phyloP scores from a whole-genome alignment of 768 basidiomycete genomes.

The Suillus ampliporus region DNA sequence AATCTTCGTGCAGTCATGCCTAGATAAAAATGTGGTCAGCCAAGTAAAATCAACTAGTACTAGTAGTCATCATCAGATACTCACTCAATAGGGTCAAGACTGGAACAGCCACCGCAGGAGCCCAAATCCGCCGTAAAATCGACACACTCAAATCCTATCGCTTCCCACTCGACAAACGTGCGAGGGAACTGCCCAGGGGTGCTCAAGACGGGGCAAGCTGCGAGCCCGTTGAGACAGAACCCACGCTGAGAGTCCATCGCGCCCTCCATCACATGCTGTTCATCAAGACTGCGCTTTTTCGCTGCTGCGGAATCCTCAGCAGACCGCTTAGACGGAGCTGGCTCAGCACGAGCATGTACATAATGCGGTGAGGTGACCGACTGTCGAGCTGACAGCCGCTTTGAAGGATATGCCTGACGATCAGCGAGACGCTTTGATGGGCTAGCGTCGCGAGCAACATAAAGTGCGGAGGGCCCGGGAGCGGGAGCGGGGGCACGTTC shows the following conservation, averaged over 20 bases:
- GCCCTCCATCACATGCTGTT: constrained; percentile 23
- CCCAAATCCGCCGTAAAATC: constrained; percentile 32
- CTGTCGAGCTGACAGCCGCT: not conserved
- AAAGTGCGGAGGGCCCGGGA: not conserved
- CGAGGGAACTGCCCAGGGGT: constrained; percentile 13
- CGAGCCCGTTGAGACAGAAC: constrained; percentile 26
- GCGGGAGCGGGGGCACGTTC: not conserved
- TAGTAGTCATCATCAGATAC: not conserved
- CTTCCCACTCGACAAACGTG: constrained; percentile 20
- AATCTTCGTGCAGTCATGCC: constrained; percentile 35
- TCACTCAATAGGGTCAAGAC: constrained; percentile 21
- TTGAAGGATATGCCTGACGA: constrained; percentile 14
- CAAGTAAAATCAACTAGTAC: not conserved
- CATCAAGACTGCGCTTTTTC: constrained; percentile 16
- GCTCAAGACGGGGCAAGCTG: constrained; percentile 27
- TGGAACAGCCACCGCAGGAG: constrained; percentile 39
- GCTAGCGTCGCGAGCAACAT: not conserved
- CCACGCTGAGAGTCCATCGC: constrained; percentile 17
- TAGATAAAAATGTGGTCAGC: constrained; percentile 11
- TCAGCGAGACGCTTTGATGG: not conserved
- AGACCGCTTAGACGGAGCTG: constrained; percentile 8
- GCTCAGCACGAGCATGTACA: not conserved
- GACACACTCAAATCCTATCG: constrained; percentile 34
- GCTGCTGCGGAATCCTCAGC: constrained; percentile 1
- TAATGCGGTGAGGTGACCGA: constrained; percentile 3